Base-by-base conservation (phyloP, 164 flowering plant species). In the Chimonanthus praecox region DNA sequence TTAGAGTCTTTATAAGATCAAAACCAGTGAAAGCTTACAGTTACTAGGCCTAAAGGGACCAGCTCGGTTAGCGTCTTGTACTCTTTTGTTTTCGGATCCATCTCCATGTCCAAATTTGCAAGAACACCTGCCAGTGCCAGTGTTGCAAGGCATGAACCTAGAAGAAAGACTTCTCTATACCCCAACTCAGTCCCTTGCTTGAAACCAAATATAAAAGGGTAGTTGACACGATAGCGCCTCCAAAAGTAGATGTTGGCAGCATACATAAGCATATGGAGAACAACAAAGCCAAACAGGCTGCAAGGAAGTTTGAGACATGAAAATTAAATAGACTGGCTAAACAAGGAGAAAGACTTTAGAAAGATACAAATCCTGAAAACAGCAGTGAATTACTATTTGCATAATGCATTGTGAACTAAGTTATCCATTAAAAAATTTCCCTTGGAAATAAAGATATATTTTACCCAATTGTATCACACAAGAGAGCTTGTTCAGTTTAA, bases 141-240 rank as follows among this genome's bases (percentile, higher is more conserved):
- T 49, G 77, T 81, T 47, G 88, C 83, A 15, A 90, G 69, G 9
- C 78, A 80, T 44, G 82, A 73, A 63, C 87, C 71, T 3, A 86
- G 74, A 15, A 88, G 84, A 7, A 86, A 72, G 64, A 90, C 86
- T 68, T 87, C 83, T 75, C 85, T 72, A 67, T 86, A 88, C 6
- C 89, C 87, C 64, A 88, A 64, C 60, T 88, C 92, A 0, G 86
- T 84, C 47, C 90, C 89, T 73, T 76, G 82, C 72, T 88, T 90
- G 85, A 88, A 87, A 18, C 92, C 90, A 77, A 90, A 87, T 78
- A 90, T 90, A 81, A 90, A 88, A 2, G 90, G 68, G 72, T 87
- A 85, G 76, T 90, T 90, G 65, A 90, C 86, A 61, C 88, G 75
- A 70, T 85, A 90, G 9, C 79, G 80, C 82, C 81, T 87, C 94